Conservation (phyloP, 371 early-diverging fungal species). For the Rhizopus microsporus region DNA sequence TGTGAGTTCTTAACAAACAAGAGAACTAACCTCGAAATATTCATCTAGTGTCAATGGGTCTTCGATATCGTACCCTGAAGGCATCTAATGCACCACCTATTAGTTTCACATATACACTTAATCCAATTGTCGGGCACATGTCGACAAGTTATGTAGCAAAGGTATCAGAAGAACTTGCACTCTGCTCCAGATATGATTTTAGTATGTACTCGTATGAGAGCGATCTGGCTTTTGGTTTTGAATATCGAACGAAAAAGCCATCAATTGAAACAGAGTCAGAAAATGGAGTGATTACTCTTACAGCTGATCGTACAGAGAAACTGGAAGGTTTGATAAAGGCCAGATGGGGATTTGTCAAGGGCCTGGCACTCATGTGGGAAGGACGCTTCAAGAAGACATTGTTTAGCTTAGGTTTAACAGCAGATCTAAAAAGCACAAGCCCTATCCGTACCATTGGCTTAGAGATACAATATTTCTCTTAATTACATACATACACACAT, state of each 20-base stretch:
- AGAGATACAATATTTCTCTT: conserved; percentile 69
- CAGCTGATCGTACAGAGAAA: conserved; percentile 32
- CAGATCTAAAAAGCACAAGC: conserved; percentile 46
- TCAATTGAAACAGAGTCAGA: conserved; percentile 9
- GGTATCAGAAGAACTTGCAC: conserved; percentile 64
- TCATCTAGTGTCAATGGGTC: conserved; percentile 67
- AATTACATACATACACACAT: conserved; percentile 6
- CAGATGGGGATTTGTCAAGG: conserved; percentile 51
- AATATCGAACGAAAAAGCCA: conserved; percentile 53
- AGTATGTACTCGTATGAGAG: conserved; percentile 88
- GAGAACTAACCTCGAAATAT: neutral
- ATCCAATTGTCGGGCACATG: conserved; percentile 89
- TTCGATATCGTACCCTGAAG: conserved; percentile 70
- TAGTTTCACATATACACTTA: conserved; percentile 75
- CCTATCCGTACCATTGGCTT: conserved; percentile 64
- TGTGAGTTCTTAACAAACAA: neutral
- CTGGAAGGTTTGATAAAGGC: conserved; percentile 68
- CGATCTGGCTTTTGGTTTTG: conserved; percentile 81
- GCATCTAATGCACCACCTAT: conserved; percentile 52
- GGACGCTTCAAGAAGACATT: conserved; percentile 62
- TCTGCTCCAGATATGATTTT: conserved; percentile 84
- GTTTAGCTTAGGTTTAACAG: conserved; percentile 64
- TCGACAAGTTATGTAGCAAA: conserved; percentile 80
- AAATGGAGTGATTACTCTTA: conserved; percentile 12
- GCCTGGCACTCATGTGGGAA: conserved; percentile 69